Base-by-base conservation (phyloP, 2,329 filamentous ascomycete species). In the Daldinia sp. region DNA sequence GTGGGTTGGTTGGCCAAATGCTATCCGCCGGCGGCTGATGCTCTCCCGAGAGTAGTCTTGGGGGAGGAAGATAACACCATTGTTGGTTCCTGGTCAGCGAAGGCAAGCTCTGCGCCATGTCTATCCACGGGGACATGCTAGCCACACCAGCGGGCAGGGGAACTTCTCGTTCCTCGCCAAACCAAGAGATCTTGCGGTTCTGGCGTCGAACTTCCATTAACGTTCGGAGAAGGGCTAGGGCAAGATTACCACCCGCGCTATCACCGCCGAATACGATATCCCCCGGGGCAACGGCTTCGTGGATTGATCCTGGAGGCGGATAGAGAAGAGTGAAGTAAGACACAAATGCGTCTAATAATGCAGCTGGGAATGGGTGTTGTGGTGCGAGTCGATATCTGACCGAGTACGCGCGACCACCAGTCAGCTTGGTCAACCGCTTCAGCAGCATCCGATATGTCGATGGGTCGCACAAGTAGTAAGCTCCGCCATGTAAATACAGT, bases 401-500 rank as follows among this genome's bases (percentile, higher is more conserved):
- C 33, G 87, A 90, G 80, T 92, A 92, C 42, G 89, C 89, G 6
- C 91, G 85, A 1, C 92, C 92, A 26, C 87, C 86, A 0, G 88
- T 90, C 63, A 89, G 77, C 75, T 90, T 89, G 23, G 92, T 91
- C 13, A 95, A 81, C 58, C 85, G 87, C 65, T 86, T 87, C 18
- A 84, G 85, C 0, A 85, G 79, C 0, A 82, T 77, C 2, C 93
- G 87, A 74, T 93, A 90, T 0, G 88, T 89, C 1, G 85, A 79
- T 15, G 92, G 92, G 73, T 94, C 92, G 74, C 91, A 85, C 30
- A 93, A 84, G 71, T 85, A 93, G 80, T 91, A 92, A 3, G 89
- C 92, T 60, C 92, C 93, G 68, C 92, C 92, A 78, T 94, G 92
- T 73, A 94, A 87, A 78, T 93, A 94, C 20, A 94, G 81, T 0